These are phyloP conservation scores for Saccharomycopsis sp. DNA, from an alignment of 805 yeast genomes.

Conservation along the genomic window DNA sequence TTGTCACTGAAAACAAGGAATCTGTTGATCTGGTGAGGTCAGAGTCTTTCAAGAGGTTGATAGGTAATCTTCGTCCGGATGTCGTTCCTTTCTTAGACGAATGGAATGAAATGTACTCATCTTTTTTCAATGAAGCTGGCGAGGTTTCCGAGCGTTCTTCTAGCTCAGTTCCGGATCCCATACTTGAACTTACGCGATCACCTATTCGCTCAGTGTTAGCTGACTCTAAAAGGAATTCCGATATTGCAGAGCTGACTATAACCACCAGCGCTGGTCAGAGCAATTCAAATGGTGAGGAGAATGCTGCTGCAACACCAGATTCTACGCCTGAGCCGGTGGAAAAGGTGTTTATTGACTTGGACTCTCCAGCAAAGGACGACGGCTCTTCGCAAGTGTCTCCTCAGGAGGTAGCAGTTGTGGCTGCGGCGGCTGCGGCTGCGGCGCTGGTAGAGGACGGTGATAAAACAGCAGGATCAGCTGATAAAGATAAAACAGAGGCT, in stretches of 20 bases:
- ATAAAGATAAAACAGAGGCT: no score
- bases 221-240: no score
- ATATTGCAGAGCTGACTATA: no score
- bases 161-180: no score
- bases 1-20: conserved; percentile 44
- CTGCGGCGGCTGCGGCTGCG: background rate
- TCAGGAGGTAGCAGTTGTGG: background rate
- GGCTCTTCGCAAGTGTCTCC: background rate
- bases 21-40: conserved; percentile 42
- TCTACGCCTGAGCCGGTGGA: no score
- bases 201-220: no score
- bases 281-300: background rate
- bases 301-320: no score
- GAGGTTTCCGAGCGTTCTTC: conserved; percentile 14
- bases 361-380: no score
- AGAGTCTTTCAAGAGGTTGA: conserved; percentile 42
- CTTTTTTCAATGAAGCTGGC: conserved; percentile 34
- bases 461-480: no score
- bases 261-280: no score
- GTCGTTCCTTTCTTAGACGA: conserved; percentile 41
- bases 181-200: no score
- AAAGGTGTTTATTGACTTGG: no score
- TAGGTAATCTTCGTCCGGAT: conserved; percentile 43
- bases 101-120: conserved; percentile 36
- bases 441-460: background rate